Conservation (phyloP, 768 basidiomycete species). For the Clitopilus passeckerianus region DNA sequence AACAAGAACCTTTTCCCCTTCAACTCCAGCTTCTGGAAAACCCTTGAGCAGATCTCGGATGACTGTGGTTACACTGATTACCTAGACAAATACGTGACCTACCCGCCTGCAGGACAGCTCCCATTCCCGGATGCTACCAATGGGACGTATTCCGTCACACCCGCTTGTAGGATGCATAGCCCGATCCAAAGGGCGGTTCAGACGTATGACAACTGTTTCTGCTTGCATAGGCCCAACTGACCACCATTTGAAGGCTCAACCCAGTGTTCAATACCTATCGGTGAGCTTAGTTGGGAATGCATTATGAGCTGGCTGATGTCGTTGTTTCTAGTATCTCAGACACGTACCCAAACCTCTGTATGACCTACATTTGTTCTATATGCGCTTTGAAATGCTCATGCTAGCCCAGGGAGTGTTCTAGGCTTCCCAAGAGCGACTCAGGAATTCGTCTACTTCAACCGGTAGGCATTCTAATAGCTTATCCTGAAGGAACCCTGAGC, state of each 20-base stretch:
- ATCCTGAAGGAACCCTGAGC: background rate
- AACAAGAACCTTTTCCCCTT: slow-evolving; percentile 57
- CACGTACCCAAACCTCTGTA: slow-evolving; percentile 44
- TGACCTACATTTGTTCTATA: slow-evolving; percentile 3
- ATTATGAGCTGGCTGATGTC: background rate
- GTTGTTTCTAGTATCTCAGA: slow-evolving; percentile 37
- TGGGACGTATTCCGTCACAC: slow-evolving; percentile 32
- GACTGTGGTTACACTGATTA: slow-evolving; percentile 59
- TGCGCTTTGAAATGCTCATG: background rate
- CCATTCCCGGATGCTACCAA: slow-evolving; percentile 51
- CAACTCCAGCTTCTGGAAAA: slow-evolving; percentile 46
- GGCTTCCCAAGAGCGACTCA: slow-evolving; percentile 64
- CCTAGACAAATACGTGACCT: slow-evolving; percentile 54
- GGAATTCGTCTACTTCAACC: slow-evolving; percentile 52
- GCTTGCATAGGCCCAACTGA: background rate
- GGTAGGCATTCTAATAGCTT: slow-evolving; percentile 18
- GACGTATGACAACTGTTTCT: slow-evolving; percentile 26
- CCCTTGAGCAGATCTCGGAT: slow-evolving; percentile 49
- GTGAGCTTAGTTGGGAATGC: slow-evolving; percentile 12
- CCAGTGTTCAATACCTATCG: slow-evolving; percentile 55
- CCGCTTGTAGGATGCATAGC: slow-evolving; percentile 41
- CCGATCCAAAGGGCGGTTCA: slow-evolving; percentile 44
- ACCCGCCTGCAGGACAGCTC: slow-evolving; percentile 57
- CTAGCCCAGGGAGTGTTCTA: slow-evolving; percentile 46
- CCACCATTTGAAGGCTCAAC: slow-evolving; percentile 35